A percentile compares a stretch with the other conserved stretches of the same genome.
These are phyloP conservation scores for Cnidoscolus chayamansa DNA, from an alignment of 441 rosid genomes.

Conservation along the genomic window DNA sequence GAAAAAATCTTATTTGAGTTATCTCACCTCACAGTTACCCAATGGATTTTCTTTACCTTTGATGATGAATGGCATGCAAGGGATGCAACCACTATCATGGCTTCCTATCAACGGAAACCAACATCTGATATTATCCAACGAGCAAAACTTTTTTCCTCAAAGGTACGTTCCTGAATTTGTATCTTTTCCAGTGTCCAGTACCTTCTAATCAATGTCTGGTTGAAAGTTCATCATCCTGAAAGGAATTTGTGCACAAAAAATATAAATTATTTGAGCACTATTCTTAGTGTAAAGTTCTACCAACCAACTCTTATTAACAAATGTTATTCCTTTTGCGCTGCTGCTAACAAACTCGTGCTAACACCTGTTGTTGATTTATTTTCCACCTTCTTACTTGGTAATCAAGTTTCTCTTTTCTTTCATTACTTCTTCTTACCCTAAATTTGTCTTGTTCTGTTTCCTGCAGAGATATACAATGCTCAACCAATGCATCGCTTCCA, in stretches of 20 bases:
- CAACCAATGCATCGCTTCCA: conserved; percentile 40
- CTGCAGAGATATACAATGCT: conserved; percentile 52
- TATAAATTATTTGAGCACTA: background rate
- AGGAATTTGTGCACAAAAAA: background rate
- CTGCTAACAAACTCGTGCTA: background rate
- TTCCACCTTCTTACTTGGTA: conserved; percentile 7
- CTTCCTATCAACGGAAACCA: conserved; percentile 59
- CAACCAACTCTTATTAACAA: background rate
- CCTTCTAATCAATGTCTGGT: background rate
- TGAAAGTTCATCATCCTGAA: background rate
- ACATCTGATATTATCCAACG: conserved; percentile 51
- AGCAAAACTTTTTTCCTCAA: conserved; percentile 47
- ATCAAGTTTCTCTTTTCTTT: background rate
- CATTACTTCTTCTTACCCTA: background rate
- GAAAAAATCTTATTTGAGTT: conserved; percentile 16
- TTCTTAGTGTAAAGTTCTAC: no score
- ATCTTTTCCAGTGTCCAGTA: background rate
- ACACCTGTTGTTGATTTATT: background rate
- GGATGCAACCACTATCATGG: conserved; percentile 61
- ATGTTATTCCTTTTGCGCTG: background rate
- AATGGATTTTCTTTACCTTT: conserved; percentile 53
- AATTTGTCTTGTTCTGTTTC: conserved; percentile 4
- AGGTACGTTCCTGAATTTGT: conserved; percentile 33
- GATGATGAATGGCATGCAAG: conserved; percentile 57
- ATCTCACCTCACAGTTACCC: conserved; percentile 47